A percentile compares a stretch with the other conserved stretches of the same genome.
These are phyloP conservation scores for Xylaria palmicola DNA, from an alignment of 495 filamentous ascomycete species.

Conservation along the genomic window DNA sequence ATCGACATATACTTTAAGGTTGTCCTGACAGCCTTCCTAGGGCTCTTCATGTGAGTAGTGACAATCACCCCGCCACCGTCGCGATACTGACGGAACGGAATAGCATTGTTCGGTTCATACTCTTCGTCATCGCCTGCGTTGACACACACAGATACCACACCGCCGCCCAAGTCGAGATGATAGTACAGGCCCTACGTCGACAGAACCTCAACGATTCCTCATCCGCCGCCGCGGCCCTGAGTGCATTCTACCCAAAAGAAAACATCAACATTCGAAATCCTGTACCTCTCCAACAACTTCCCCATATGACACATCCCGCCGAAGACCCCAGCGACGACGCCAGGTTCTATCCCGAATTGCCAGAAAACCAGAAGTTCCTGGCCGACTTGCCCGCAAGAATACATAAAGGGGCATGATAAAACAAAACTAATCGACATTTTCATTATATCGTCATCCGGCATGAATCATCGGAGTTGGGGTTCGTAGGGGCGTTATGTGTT, in stretches of 20 bases:
- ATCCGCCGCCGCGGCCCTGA: not conserved
- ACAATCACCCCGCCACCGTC: not conserved
- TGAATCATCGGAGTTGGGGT: not conserved
- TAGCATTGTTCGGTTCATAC: constrained; percentile 5
- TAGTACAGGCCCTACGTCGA: constrained; percentile 1
- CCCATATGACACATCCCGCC: not conserved
- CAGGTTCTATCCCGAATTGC: not conserved
- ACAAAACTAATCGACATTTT: not conserved
- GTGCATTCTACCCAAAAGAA: not conserved
- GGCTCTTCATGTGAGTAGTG: constrained; percentile 6
- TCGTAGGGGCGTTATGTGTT: not conserved
- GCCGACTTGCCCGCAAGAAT: not conserved
- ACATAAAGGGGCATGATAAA: not conserved
- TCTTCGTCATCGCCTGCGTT: constrained; percentile 6
- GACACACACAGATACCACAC: constrained; percentile 1
- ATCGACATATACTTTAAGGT: too few species aligned
- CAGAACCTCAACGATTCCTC: not conserved
- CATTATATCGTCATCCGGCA: not conserved
- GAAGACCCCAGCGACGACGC: not conserved
- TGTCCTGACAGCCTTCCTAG: not conserved
- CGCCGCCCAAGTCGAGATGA: not conserved
- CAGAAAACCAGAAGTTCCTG: constrained; percentile 6
- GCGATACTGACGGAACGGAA: not conserved
- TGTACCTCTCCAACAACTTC: not conserved
- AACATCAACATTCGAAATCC: not conserved